Evolutionary conservation across 2,329 filamentous ascomycete species (phyloP), one percentile per base, ranked within the genome.

Genomic region (Aspergillus intermedius): DNA sequence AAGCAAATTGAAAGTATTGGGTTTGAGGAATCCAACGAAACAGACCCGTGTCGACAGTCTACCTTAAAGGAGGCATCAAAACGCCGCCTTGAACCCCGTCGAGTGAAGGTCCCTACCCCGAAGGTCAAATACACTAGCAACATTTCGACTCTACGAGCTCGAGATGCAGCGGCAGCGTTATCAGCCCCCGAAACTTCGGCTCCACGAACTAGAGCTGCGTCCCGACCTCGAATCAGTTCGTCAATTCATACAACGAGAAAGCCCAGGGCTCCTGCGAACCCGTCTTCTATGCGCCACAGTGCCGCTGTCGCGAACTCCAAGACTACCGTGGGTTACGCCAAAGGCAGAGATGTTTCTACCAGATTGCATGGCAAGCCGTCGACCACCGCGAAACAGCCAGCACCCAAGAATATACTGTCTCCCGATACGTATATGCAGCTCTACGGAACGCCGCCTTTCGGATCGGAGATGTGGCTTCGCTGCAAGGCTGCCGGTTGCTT

Each of bases 251-350:
- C 69, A 34, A 58, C 65, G 10, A 69, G 62, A 47, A 73, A 69
- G 49, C 76, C 76, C 45, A 63, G 70, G n/a, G 58, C 68, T 5
- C 69, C 75, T 2, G 69, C 73, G 6, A 78, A 77, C 51, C 69
- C 75, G 1, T 75, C 75, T n/a, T 62, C 67, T 8, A 75, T 80
- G 57, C 80, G 82, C 42, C 79, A 81, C 54, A 77, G 77, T 7
- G 75, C 79, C 9, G 84, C 86, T 1, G 77, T 80, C 19, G 80
- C 80, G 5, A 83, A 82, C 5, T 95, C 90, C 1, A 82, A 84
- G 54, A 91, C 82, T 48, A 95, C 90, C 0, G 78, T 95, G 39
- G 91, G 91, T 13, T 95, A 95, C 64, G 87, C 81, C 48, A 88
- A 86, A 65, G 90, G 91, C 30, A 81, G 88, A 30, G 63, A 58